These are phyloP conservation scores for Clonostachys rosea DNA, from an alignment of 2,329 filamentous ascomycete genomes.

Conservation along the genomic window DNA sequence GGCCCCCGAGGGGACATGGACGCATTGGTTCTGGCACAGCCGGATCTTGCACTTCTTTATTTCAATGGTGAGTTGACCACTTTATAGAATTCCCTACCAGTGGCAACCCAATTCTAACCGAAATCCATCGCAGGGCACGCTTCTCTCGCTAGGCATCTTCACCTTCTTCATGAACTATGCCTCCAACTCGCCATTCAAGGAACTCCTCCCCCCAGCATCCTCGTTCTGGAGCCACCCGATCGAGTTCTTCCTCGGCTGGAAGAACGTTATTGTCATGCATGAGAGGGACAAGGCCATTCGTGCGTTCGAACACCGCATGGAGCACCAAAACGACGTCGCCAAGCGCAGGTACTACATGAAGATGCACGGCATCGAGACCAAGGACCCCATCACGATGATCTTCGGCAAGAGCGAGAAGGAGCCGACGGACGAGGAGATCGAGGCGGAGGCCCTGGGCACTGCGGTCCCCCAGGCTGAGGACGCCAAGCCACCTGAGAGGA, in stretches of 20 bases:
- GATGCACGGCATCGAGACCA: constrained; percentile 74
- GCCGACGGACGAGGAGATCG: constrained; percentile 26
- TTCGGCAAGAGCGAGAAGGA: constrained; percentile 27
- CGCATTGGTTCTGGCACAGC: constrained; percentile 81
- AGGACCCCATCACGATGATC: constrained; percentile 45
- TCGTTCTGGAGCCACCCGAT: constrained; percentile 68
- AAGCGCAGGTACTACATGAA: constrained; percentile 84
- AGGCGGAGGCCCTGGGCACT: constrained; percentile 25
- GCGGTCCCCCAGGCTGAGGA: constrained; percentile 23
- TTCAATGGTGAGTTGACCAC: constrained; percentile 60
- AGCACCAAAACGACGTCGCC: constrained; percentile 76
- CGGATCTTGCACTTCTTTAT: constrained; percentile 75
- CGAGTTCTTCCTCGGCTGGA: constrained; percentile 56
- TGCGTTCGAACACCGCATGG: constrained; percentile 67
- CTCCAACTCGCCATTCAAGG: constrained; percentile 70
- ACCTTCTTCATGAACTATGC: constrained; percentile 79
- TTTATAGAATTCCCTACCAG: not conserved
- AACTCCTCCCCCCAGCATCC: constrained; percentile 69
- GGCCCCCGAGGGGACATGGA: constrained; percentile 75
- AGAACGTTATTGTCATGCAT: constrained; percentile 74
- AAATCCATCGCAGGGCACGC: constrained; percentile 47
- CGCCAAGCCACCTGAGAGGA: constrained; percentile 18
- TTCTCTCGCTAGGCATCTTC: constrained; percentile 63
- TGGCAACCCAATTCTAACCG: not conserved
- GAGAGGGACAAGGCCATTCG: constrained; percentile 64